These are phyloP conservation scores for Myrmaecium sp. DNA, from an alignment of 2,329 filamentous ascomycete genomes.

Conservation along the genomic window DNA sequence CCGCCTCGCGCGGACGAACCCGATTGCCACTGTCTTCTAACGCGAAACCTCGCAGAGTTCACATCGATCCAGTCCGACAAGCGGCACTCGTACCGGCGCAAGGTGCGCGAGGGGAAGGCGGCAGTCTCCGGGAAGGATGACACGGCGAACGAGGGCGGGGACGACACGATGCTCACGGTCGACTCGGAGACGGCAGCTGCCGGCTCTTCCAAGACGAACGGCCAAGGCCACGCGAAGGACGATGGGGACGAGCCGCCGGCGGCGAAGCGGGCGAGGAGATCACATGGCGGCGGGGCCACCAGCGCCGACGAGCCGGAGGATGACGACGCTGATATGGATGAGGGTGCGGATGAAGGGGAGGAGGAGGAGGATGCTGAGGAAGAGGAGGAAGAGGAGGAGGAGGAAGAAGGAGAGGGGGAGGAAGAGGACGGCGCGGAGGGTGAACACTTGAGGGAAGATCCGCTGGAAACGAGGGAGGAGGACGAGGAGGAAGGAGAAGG, in stretches of 20 bases:
- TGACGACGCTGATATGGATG: constrained; percentile 20
- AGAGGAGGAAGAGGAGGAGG: constrained; percentile 30
- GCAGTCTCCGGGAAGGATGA: not conserved
- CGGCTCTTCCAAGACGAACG: constrained; percentile 9
- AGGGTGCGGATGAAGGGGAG: constrained; percentile 27
- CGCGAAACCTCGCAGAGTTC: constrained; percentile 42
- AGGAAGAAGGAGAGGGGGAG: constrained; percentile 36
- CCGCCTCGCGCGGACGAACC: constrained; percentile 4
- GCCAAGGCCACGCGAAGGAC: constrained; percentile 15
- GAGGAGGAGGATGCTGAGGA: constrained; percentile 29
- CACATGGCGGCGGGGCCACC: constrained; percentile 18
- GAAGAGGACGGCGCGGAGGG: constrained; percentile 38
- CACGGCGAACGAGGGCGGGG: constrained; percentile 1
- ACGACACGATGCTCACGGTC: constrained; percentile 3
- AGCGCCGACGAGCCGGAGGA: too few species aligned
- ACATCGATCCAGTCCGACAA: constrained; percentile 58
- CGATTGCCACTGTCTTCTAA: not conserved
- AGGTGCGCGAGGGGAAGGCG: constrained; percentile 47
- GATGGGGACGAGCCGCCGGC: constrained; percentile 30
- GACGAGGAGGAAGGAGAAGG: constrained; percentile 29
- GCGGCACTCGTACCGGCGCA: constrained; percentile 54
- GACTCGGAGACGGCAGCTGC: constrained; percentile 8
- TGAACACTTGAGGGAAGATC: constrained; percentile 29
- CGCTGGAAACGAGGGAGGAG: constrained; percentile 26
- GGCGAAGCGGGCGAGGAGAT: constrained; percentile 30